Conservation (phyloP, 257 asterid genomes). For the Scutellaria barbata region DNA sequence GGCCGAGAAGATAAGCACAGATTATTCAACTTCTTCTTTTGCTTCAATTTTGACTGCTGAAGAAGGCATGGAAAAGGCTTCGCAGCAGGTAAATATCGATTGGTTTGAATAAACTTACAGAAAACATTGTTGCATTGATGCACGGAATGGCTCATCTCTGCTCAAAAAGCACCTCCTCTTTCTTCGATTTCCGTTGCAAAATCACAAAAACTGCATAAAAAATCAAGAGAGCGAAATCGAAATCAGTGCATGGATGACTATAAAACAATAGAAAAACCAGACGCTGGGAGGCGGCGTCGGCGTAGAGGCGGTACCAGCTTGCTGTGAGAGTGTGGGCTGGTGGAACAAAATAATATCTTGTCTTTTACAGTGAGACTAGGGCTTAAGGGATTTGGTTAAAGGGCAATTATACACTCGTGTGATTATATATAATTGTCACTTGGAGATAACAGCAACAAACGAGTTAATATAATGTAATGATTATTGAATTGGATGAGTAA, state of each 20-base stretch:
- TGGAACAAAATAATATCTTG: neutral
- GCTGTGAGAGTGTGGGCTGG: constrained; percentile 25
- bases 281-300: constrained; percentile 1
- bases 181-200: neutral
- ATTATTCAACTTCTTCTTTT: constrained; percentile 28
- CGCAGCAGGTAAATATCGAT: constrained; percentile 36
- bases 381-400: neutral
- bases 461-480: neutral
- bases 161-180: constrained; percentile 24
- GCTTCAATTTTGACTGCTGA: constrained; percentile 31
- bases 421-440: neutral
- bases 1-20: constrained; percentile 43
- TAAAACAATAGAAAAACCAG: no score
- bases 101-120: constrained; percentile 46
- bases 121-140: constrained; percentile 47
- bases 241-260: neutral
- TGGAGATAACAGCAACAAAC: neutral
- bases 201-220: constrained; percentile 10
- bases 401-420: neutral
- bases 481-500: no score
- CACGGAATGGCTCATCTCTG: constrained; percentile 50
- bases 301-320: constrained; percentile 9
- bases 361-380: constrained; percentile 27
- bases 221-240: neutral
- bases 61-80: constrained; percentile 45